Evolutionary conservation across 345 rosid species (phyloP), one percentile per base, ranked within the genome.

Genomic region (Bruguiera sexangula): DNA sequence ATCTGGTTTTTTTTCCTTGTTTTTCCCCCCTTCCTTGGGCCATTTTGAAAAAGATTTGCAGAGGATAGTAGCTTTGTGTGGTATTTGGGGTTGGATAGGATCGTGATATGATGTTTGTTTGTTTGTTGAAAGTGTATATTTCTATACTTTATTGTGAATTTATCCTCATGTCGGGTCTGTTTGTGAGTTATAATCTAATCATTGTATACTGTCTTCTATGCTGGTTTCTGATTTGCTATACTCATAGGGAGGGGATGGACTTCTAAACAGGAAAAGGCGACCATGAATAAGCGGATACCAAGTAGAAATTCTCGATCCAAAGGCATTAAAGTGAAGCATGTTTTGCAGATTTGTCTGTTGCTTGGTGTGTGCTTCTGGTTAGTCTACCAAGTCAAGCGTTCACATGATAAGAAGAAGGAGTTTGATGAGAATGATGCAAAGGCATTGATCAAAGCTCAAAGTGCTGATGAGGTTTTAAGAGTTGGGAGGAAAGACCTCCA

Each of bases 321-420:
- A 73, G 87, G 96, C 24, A 71, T 84, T 57, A 89, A 74, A 83
- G 66, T 78, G 57, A 94, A 91, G 78, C 87, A 84, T 83, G 80
- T 85, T 54, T 74, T 94, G 69, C 97, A 94, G 85, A 87, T 94
- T 63, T 82, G 88, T 63, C 79, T 94, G 72, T 71, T 91, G 72
- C 83, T 94, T 63, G 91, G 90, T 63, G 84, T 91, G 56, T 91
- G 96, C 75, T 83, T 95, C 50, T 92, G 96, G 97, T 73, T 91
- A 76, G 79, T 92, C 72, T 91, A 88, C 73, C 96, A 92, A 81
- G 93, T 89, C n/a, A 91, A 95, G 89, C 85, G 75, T 61, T 91
- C 97, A 53, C 90, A 87, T 75, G 97, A 89, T 66, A 95, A 87
- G 86, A 95, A 88, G 75, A 85, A 84, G 79, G 97, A 90, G 58